These are phyloP conservation scores for Mycena sp. DNA, from an alignment of 1,284 basidiomycete species.

Conservation along the genomic window DNA sequence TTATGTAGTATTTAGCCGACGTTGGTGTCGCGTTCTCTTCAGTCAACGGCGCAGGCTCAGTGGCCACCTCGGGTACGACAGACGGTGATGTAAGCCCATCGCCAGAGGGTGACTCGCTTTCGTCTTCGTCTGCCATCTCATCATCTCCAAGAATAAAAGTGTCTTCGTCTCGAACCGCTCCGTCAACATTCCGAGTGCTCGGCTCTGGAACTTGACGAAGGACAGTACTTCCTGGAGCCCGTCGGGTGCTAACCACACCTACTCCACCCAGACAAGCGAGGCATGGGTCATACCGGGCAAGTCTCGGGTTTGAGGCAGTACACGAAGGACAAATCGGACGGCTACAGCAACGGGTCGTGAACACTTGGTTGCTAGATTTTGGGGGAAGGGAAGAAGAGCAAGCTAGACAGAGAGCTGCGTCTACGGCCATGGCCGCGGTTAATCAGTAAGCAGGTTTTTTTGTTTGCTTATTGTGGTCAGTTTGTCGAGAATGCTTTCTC, in stretches of 20 bases:
- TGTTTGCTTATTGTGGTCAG: too few relatives aligned
- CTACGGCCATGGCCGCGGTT: too few relatives aligned
- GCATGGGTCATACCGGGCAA: slow-evolving; percentile 71
- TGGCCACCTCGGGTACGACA: slow-evolving; percentile 9
- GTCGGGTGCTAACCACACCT: slow-evolving; percentile 49
- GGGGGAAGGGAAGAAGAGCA: slow-evolving; percentile 70
- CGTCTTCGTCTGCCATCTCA: slow-evolving; percentile 39
- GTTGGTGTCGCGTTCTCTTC: neutral
- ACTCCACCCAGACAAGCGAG: slow-evolving; percentile 69
- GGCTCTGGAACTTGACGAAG: neutral
- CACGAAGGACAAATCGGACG: slow-evolving; percentile 69
- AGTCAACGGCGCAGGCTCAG: neutral
- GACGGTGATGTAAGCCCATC: neutral
- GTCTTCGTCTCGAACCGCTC: slow-evolving; percentile 63
- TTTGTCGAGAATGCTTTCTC: too few relatives aligned
- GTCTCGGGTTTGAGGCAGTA: slow-evolving; percentile 61
- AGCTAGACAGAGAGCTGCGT: slow-evolving; percentile 61
- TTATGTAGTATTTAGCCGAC: slow-evolving; percentile 63
- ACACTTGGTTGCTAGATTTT: slow-evolving; percentile 40
- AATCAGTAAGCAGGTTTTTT: too few relatives aligned
- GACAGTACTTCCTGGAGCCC: neutral
- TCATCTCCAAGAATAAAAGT: slow-evolving; percentile 72
- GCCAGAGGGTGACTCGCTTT: neutral
- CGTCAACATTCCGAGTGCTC: slow-evolving; percentile 55
- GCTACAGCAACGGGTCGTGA: slow-evolving; percentile 65